A percentile compares a stretch with the other conserved stretches of the same genome.
phyloP scores from a whole-genome alignment of 2,329 filamentous ascomycete species.

The Orbilia quercus region DNA sequence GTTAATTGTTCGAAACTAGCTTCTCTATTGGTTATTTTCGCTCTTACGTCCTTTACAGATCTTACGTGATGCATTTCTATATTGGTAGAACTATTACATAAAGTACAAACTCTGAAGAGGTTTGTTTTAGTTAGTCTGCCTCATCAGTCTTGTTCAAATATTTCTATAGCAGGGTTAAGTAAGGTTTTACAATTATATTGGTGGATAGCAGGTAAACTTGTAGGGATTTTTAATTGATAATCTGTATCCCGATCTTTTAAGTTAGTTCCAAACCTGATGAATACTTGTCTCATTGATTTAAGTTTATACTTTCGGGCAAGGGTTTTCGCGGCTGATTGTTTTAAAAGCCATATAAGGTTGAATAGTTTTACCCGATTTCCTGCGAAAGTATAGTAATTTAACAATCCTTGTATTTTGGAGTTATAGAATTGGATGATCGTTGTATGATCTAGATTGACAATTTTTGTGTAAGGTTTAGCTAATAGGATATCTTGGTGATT shows the following conservation, averaged over 20 bases:
- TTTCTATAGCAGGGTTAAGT: too few relatives aligned
- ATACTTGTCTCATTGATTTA: neutral
- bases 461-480: conserved; percentile 1
- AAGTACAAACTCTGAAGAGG: too few relatives aligned
- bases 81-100: too few relatives aligned
- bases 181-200: too few relatives aligned
- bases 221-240: too few relatives aligned
- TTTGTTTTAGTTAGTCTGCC: too few relatives aligned
- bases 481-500: neutral
- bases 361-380: neutral
- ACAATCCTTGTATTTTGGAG: conserved; percentile 2
- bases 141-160: too few relatives aligned
- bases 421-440: neutral
- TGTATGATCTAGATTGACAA: conserved; percentile 6
- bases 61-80: too few relatives aligned
- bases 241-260: neutral
- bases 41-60: too few relatives aligned
- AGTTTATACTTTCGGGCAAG: conserved; percentile 14
- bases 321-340: conserved; percentile 3
- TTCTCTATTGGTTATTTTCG: too few relatives aligned
- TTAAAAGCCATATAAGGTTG: neutral
- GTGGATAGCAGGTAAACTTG: too few relatives aligned
- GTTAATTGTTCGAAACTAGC: too few relatives aligned
- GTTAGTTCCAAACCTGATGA: neutral
- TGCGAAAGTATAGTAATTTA: conserved; percentile 6